These are phyloP conservation scores for Solanum boliviense DNA, from an alignment of 257 asterid genomes.

Conservation along the genomic window DNA sequence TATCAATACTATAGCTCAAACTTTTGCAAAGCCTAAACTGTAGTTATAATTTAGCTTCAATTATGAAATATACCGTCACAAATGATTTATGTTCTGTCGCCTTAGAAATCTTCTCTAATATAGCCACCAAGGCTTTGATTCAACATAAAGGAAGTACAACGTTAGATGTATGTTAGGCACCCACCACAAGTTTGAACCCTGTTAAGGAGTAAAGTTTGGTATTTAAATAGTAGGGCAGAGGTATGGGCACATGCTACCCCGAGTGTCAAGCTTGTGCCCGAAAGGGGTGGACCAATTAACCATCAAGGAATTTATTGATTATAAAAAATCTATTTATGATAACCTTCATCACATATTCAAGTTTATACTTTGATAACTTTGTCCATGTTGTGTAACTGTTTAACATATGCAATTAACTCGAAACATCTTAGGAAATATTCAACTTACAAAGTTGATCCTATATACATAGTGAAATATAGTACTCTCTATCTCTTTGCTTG, in stretches of 20 bases:
- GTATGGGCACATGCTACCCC: neutral
- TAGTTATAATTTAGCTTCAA: neutral
- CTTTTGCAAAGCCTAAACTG: neutral
- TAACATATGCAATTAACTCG: neutral
- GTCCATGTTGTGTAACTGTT: neutral
- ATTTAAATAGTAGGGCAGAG: neutral
- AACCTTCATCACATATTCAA: neutral
- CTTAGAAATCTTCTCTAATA: neutral
- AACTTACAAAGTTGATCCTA: too few relatives aligned
- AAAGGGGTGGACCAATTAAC: neutral
- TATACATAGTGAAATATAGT: too few relatives aligned
- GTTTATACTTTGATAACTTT: neutral
- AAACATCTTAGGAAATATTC: neutral
- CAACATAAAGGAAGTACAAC: neutral
- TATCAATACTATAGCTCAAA: neutral
- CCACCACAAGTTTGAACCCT: neutral
- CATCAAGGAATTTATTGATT: neutral
- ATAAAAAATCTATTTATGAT: neutral
- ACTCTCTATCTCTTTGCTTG: too few relatives aligned
- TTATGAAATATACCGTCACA: neutral
- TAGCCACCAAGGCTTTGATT: neutral
- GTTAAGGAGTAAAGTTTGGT: neutral
- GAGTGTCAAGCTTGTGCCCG: neutral
- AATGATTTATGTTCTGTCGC: neutral
- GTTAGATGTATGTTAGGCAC: neutral